phyloP scores from a whole-genome alignment of 2,329 filamentous ascomycete species.

The Bipolaris oryzae region DNA sequence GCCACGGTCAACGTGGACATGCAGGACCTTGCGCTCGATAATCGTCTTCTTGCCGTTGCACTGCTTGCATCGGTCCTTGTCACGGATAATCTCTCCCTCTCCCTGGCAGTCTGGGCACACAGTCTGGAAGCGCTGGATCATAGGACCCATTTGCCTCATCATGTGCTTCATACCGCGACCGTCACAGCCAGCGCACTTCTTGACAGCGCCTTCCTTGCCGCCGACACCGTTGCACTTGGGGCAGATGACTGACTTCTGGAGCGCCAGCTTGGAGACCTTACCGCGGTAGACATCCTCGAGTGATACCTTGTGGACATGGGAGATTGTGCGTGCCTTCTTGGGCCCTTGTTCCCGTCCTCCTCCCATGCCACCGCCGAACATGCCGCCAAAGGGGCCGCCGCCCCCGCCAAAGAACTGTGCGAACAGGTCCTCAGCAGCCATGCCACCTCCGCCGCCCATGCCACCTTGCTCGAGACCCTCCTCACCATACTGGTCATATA shows the following conservation, averaged over 20 bases:
- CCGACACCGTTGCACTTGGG: conserved; percentile 91
- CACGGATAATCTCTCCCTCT: conserved; percentile 94
- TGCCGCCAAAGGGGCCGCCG: conserved; percentile 69
- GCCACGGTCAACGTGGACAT: conserved; percentile 95
- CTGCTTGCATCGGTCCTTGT: conserved; percentile 96
- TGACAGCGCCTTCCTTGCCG: conserved; percentile 97
- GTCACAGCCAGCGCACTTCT: conserved; percentile 87
- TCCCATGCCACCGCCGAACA: conserved; percentile 61
- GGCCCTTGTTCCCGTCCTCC: conserved; percentile 82
- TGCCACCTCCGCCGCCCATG: conserved; percentile 72
- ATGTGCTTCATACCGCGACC: conserved; percentile 99
- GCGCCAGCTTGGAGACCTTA: conserved; percentile 94
- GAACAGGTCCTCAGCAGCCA: conserved; percentile 96
- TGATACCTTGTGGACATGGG: conserved; percentile 97
- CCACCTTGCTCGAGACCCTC: conserved; percentile 89
- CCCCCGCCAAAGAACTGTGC: conserved; percentile 92
- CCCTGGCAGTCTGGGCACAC: conserved; percentile 98
- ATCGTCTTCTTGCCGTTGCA: conserved; percentile 98
- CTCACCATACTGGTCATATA: conserved; percentile 98
- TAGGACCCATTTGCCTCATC: conserved; percentile 99
- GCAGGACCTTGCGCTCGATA: conserved; percentile 95
- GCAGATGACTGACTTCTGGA: conserved; percentile 98
- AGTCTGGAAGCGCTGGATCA: conserved; percentile 99
- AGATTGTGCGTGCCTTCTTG: conserved; percentile 91
- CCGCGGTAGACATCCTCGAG: conserved; percentile 98